These are phyloP conservation scores for Cryptococcus sp. DNA, from an alignment of 1,284 basidiomycete genomes.

Conservation along the genomic window DNA sequence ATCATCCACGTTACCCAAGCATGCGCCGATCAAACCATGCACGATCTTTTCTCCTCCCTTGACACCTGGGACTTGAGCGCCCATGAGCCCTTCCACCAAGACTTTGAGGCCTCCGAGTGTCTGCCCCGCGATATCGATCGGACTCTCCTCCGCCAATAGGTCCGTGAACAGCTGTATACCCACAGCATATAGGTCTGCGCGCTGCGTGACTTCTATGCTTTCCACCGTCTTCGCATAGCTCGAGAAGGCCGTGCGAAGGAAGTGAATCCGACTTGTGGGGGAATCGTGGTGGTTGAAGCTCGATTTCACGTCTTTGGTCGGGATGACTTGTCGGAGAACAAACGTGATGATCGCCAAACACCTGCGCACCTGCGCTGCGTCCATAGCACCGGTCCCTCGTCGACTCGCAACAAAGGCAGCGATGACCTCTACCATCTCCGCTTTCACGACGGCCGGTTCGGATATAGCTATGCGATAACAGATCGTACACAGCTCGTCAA, in stretches of 20 bases:
- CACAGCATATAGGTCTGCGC: conserved; percentile 72
- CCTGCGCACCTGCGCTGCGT: conserved; percentile 45
- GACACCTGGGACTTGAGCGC: conserved; percentile 39
- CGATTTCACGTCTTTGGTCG: conserved; percentile 60
- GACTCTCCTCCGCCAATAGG: conserved; percentile 77
- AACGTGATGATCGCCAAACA: conserved; percentile 62
- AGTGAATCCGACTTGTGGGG: conserved; percentile 61
- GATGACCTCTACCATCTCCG: conserved; percentile 74
- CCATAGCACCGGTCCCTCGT: conserved; percentile 26
- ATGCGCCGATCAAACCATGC: conserved; percentile 83
- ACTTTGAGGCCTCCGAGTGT: conserved; percentile 76
- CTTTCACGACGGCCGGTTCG: conserved; percentile 72
- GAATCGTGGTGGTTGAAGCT: conserved; percentile 58
- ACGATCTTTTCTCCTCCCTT: conserved; percentile 59
- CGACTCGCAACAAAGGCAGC: conserved; percentile 63
- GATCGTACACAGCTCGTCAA: conserved; percentile 86
- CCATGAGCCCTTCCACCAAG: conserved; percentile 60
- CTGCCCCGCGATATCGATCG: conserved; percentile 74
- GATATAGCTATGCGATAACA: conserved; percentile 89
- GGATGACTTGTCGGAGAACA: conserved; percentile 70
- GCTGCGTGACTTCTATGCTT: conserved; percentile 59
- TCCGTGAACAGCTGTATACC: conserved; percentile 81
- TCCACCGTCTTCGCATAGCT: conserved; percentile 68
- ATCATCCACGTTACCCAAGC: conserved; percentile 82
- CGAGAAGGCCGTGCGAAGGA: conserved; percentile 69